phyloP scores from a whole-genome alignment of 1,139 yeast species.

The Blastobotrys raffinosifermentans region DNA sequence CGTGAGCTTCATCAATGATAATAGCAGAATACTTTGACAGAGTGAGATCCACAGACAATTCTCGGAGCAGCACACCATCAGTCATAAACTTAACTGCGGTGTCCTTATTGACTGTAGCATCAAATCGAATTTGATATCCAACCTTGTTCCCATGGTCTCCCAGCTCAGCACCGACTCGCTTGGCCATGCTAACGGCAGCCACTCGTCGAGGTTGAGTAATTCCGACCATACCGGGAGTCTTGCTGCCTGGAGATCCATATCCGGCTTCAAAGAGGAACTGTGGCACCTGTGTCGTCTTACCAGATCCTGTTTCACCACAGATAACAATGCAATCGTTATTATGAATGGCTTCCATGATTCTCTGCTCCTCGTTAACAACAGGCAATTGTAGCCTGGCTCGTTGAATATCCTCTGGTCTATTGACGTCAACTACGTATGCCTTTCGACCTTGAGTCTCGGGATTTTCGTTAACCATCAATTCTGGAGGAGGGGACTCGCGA shows the following conservation, averaged over 20 bases:
- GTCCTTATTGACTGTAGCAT: constrained; percentile 58
- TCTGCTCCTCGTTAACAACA: constrained; percentile 85
- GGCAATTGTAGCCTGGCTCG: constrained; percentile 67
- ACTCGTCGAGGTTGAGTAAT: constrained; percentile 97
- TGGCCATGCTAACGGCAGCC: constrained; percentile 97
- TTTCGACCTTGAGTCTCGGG: constrained; percentile 50
- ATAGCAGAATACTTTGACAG: constrained; percentile 77
- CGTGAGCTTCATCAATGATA: constrained; percentile 96
- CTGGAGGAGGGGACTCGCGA: constrained; percentile 36
- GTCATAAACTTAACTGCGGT: constrained; percentile 96
- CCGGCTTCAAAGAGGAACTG: constrained; percentile 90
- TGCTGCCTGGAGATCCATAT: constrained; percentile 60
- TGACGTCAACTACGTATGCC: constrained; percentile 63
- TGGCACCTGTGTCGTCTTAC: constrained; percentile 96
- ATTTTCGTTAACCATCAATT: constrained; percentile 46
- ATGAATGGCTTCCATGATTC: constrained; percentile 92
- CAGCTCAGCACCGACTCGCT: constrained; percentile 75
- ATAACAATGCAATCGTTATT: constrained; percentile 87
- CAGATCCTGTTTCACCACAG: constrained; percentile 98
- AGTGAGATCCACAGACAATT: constrained; percentile 82
- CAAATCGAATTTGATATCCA: constrained; percentile 90
- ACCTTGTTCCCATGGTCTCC: constrained; percentile 76
- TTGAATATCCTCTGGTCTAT: constrained; percentile 61
- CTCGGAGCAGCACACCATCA: constrained; percentile 92
- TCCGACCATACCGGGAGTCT: constrained; percentile 88